Evolutionary conservation across 139 green algal genomes (phyloP), one percentile per base, ranked within the genome.

Genomic region (Klebsormidium nitens): DNA sequence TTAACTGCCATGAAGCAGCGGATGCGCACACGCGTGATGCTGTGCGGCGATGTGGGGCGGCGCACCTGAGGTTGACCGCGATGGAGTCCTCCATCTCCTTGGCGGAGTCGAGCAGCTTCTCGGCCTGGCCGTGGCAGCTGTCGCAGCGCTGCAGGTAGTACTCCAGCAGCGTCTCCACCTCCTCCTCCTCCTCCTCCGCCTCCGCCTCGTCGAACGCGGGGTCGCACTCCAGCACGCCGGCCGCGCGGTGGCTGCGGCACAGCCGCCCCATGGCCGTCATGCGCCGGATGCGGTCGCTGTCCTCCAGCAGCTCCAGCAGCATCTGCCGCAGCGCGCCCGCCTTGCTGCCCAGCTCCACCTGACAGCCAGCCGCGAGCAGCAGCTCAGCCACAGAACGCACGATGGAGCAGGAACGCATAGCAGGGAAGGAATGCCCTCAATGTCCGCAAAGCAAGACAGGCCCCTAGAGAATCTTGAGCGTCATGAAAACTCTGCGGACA

Each of bases 121-220:
- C 77, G 23, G 72, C 36, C 26, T 75, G 66, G 26, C 48, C 38
- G 55, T 81, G 61, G 44, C 63, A 47, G 4, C 59, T 56, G 47
- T 71, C 74, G 5, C 26, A 71, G 32, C 71, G 66, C 44, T 84
- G 73, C 32, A 85, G 35, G 66, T 85, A 85, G 72, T 85, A 85
- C 76, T 85, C 80, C n/a, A 85, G 36, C 64, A 85, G 59, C 61
- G 75, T 74, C 74, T 85, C 80, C 29, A 85, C 74, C 71, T 85
- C 79, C 71, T 85, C 64, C 63, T 78, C 71, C 47, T 60, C 63
- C 34, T 74, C 61, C 4, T 73, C 65, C 49, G 32, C 52, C 19
- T 55, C 28, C 6, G 23, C 23, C 52, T 64, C 19, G 35, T 73
- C 65, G 38, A 28, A 17, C n/a, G 32, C 28, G 2, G 29, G 46